Evolutionary conservation across 2,329 filamentous ascomycete species (phyloP), one percentile per base, ranked within the genome.

Genomic region (Ophiocordyceps sinensis): DNA sequence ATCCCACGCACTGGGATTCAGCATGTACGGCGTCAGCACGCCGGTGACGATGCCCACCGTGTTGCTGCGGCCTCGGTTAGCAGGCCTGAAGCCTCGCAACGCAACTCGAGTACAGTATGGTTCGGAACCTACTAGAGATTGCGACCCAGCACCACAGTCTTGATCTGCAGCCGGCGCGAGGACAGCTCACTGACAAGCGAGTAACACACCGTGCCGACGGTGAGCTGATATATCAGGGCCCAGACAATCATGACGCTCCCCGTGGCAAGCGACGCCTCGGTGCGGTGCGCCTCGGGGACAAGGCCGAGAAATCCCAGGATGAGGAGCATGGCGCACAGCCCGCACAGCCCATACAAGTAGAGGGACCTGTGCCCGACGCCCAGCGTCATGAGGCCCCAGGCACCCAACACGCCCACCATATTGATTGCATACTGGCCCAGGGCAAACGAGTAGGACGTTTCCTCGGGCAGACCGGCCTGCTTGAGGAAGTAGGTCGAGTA

Each of bases 1-100:
- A 61, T 93, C 68, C 87, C 88, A 94, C 0, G 77, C 82, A 1
- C 68, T 71, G 0, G 87, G 85, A 63, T 94, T 94, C 35, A 94
- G 71, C 87, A 94, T 94, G 63, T 93, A 94, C 0, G 87, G 87
- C 0, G 85, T 93, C 34, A 94, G 62, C 4, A 94, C 81, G 39
- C 77, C 80, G 55, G 79, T 85, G 51, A 94, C 64, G 49, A 95
- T 94, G 47, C 75, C 81, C 36, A 88, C 82, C 39, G 94, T 66
- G 53, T 91, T 88, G 68, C 73, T 76, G 38, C 23, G 10, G 15
- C 7, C 5, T n/a, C 11, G 11, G 39, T 43, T 13, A 15, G 34
- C 21, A 23, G 36, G 8, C 13, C 15, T 15, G 9, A 17, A 17
- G 13, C 2, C n/a, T 6, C n/a, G 13, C 14, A 17, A 5, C n/a